Base-by-base conservation (phyloP, 495 filamentous ascomycete genomes). In the Penicillium riverlandense region DNA sequence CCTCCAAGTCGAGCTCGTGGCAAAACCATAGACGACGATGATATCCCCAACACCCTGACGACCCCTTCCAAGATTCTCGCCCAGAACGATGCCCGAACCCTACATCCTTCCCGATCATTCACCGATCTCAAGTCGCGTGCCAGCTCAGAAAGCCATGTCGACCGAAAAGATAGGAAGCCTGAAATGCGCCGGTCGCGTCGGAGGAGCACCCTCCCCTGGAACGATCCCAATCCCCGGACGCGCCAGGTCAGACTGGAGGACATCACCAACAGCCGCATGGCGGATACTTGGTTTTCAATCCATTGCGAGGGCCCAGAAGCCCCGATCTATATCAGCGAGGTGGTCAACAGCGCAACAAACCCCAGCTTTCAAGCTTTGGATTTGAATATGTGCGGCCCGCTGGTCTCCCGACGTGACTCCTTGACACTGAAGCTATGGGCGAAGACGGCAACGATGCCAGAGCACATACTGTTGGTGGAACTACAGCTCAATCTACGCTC, bases 291-390 rank as follows among this genome's bases (percentile, higher is more conserved):
- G 76, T 94, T 95, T 60, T 84, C 87, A 0, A 63, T 98, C 16
- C 90, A 96, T 65, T 79, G 78, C 46, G 72, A 75, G 7, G 75
- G 66, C 1, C 60, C 75, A 37, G 63, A 76, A 32, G 82, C 86
- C 13, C 90, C 92, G 0, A 65, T 97, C 15, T 98, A 97, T 60
- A 80, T 95, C 58, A 96, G 89, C 64, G 92, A 98, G 67, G 69
- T 85, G 34, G 72, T 81, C 11, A 76, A 85, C 47, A 80, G 80
- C 58, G 77, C 86, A 11, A 90, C 87, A 75, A 97, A 97, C 65
- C 90, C 90, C 34, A 86, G 80, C 55, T 98, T 96, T 59, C 80
- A 82, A 34, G 80, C 83, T 45, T 94, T 97, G 61, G 88, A 97
- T 47, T 74, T 96, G 11, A 76, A 79, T 35, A 61, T 72, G 12